These are phyloP conservation scores for Saccharomycopsis fibuligera DNA, from an alignment of 805 yeast genomes.

Conservation along the genomic window DNA sequence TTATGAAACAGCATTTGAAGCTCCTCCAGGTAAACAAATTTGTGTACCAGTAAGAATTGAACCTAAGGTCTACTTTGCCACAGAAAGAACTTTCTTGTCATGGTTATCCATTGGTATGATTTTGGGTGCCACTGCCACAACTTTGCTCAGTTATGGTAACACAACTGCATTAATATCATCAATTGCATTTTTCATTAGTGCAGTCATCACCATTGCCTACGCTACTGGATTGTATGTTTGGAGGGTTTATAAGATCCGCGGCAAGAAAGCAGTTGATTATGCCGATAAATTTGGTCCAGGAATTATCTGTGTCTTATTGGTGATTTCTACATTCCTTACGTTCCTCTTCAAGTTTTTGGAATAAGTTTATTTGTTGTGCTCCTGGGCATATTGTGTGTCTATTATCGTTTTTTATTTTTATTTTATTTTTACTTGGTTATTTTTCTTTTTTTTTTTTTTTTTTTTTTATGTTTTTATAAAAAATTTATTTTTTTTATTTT, in stretches of 20 bases:
- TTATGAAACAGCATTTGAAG: constrained; percentile 49
- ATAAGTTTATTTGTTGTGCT: too few relatives aligned
- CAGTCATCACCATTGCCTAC: constrained; percentile 66
- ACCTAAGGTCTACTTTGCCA: constrained; percentile 98
- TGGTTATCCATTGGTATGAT: constrained; percentile 92
- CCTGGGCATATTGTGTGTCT: too few relatives aligned
- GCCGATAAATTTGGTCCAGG: constrained; percentile 88
- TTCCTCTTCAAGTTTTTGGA: constrained; percentile 47
- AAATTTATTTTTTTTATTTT: too few relatives aligned
- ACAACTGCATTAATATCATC: constrained; percentile 72
- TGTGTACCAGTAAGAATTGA: constrained; percentile 94
- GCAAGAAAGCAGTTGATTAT: constrained; percentile 74
- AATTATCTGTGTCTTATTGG: constrained; percentile 67
- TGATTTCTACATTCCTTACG: constrained; percentile 58
- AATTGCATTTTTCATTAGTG: constrained; percentile 77
- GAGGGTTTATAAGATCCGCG: constrained; percentile 78
- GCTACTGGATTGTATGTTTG: constrained; percentile 69
- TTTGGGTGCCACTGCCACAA: constrained; percentile 82
- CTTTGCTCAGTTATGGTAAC: constrained; percentile 77
- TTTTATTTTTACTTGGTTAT: too few relatives aligned
- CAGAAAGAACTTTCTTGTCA: constrained; percentile 88
- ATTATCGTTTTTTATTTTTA: too few relatives aligned
- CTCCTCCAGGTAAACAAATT: constrained; percentile 86
- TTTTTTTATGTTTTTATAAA: too few relatives aligned
- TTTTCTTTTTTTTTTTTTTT: too few relatives aligned